Evolutionary conservation across 1,284 basidiomycete species (phyloP).

Genomic region (Lignosus rhinocerotis): DNA sequence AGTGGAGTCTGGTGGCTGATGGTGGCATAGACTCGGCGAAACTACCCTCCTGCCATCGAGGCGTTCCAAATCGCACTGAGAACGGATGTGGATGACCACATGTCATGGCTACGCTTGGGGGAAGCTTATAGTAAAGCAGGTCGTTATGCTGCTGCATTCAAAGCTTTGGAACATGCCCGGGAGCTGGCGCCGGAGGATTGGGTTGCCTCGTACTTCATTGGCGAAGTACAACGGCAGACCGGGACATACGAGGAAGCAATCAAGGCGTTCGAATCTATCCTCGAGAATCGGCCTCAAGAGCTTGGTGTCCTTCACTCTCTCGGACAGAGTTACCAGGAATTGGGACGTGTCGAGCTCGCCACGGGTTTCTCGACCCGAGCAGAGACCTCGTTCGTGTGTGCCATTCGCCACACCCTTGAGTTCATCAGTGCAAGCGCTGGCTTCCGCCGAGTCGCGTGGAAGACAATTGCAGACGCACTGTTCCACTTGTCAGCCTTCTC

Average conservation of each 20-base stretch:
- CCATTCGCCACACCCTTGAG: constrained; percentile 57
- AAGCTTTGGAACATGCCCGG: constrained; percentile 78
- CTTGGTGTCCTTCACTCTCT: constrained; percentile 76
- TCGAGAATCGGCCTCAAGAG: constrained; percentile 59
- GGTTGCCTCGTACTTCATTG: constrained; percentile 85
- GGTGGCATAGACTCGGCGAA: constrained; percentile 64
- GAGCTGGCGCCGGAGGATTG: constrained; percentile 76
- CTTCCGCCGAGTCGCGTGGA: constrained; percentile 83
- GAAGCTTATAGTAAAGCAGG: constrained; percentile 91
- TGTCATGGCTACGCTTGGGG: constrained; percentile 88
- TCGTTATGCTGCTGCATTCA: constrained; percentile 87
- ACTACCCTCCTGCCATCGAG: constrained; percentile 79
- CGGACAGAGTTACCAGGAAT: constrained; percentile 73
- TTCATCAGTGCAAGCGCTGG: constrained; percentile 58
- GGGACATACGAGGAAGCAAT: constrained; percentile 80
- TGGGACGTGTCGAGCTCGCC: constrained; percentile 65
- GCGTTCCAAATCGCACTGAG: constrained; percentile 89
- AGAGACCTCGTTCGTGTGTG: constrained; percentile 66
- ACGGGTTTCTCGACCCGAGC: constrained; percentile 78
- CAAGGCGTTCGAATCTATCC: constrained; percentile 61
- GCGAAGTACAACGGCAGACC: constrained; percentile 82
- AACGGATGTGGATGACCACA: constrained; percentile 74
- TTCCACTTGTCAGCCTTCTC: constrained; percentile 59
- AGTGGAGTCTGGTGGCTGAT: not conserved
- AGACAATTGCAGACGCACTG: constrained; percentile 79